Evolutionary conservation across 768 basidiomycete genomes (phyloP), one percentile per base, ranked within the genome.

Genomic region (Podaxis sp.): DNA sequence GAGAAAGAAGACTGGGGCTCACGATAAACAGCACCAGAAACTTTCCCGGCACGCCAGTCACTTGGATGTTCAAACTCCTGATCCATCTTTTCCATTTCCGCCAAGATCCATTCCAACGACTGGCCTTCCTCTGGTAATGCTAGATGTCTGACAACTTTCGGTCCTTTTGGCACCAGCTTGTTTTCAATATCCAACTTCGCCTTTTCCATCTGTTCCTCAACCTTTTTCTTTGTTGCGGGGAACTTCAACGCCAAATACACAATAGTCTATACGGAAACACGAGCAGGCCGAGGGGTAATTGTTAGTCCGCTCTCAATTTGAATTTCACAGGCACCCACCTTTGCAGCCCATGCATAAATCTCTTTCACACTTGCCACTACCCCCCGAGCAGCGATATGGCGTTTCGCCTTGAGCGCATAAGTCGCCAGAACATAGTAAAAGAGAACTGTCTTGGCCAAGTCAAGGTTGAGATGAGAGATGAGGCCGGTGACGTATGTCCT

Each of bases 21-120:
- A 93, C 91, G 93, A 68, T 95, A 95, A 22, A 95, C 89, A 5
- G 91, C 90, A 3, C 93, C 94, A 50, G 89, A 91, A 13, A 95
- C 72, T 71, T 91, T 91, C 17, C 93, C 93, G 4, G 83, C 72
- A 56, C 75, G 79, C 86, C 90, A 95, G 59, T 85, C 76, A 1
- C 79, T 74, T 43, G 77, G 68, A 17, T 70, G 62, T n/a, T 67
- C 66, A 51, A 83, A 70, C 63, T 86, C 85, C 25, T 67, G 71
- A 72, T 94, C 91, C 90, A 94, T 93, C 67, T 79, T 84, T 24
- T 85, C 82, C 89, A 94, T 93, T 71, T 93, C 90, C 7, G 78
- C 79, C 19, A 86, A 64, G 64, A 95, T 90, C 90, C 90, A 91
- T 63, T 89, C 89, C 7, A 82, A 63, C 0, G 86, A 76, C 65